Evolutionary conservation across 2,329 filamentous ascomycete species (phyloP), one percentile per base, ranked within the genome.

Genomic region (Colletotrichum eremochloae): DNA sequence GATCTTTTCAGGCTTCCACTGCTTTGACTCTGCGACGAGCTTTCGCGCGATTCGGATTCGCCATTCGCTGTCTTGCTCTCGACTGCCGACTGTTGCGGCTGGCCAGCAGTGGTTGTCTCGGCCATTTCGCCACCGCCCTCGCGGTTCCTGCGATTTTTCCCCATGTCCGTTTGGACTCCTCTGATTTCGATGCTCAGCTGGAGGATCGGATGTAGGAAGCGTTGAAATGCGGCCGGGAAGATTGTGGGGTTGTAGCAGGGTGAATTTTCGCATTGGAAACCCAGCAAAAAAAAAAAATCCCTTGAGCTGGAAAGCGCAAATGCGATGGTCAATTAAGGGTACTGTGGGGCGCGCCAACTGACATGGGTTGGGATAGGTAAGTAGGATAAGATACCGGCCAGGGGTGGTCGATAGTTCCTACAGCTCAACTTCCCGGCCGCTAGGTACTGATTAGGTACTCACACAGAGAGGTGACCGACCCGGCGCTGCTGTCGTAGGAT

Each of bases 1-100:
- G 85, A 73, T 56, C 87, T 85, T 80, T 89, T 89, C 46, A 86
- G 81, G 74, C 84, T 86, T 68, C 81, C 79, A 18, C 77, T 77
- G 73, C 81, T 83, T 55, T 78, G 77, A 36, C 56, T 77, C 31
- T 68, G 74, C 6, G 74, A 67, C 42, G 74, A 72, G 58, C 63
- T 61, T 38, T 74, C 71, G 29, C 58, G 67, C 5, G 63, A 46
- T 33, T 46, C 24, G 31, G 20, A 15, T 14, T 61, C 55, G 24
- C 53, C 50, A 38, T 42, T 50, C 9, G 31, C 38, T 9, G 50
- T 55, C 36, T 44, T 24, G 62, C 33, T 64, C 48, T 62, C 44
- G 31, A 48, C 48, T 3, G 46, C 52, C 36, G 48, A 42, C 46
- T 61, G 55, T 29, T 36, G 20, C 11, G 52, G 40, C 42, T 63